Conservation (phyloP, 805 yeast genomes). For the Isabelozyma rhagii region DNA sequence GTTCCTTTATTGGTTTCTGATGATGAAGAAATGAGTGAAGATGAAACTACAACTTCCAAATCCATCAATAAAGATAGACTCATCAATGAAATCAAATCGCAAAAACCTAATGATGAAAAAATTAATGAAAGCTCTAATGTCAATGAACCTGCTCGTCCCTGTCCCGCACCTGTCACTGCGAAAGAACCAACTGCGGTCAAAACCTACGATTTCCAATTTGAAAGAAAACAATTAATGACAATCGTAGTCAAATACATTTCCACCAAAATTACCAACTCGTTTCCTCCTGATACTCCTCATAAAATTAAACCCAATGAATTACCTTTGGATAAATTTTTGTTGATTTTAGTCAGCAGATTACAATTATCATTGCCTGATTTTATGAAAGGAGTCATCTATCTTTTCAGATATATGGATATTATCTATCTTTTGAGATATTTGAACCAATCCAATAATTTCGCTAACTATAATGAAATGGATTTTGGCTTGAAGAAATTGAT, state of each 20-base stretch:
- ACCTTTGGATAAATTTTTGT: conserved; percentile 38
- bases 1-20: conserved; percentile 33
- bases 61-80: conserved; percentile 8
- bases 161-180: no score
- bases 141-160: not conserved
- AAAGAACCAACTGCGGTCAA: not conserved
- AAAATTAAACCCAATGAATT: conserved; percentile 20
- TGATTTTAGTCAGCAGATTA: conserved; percentile 36
- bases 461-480: conserved; percentile 43
- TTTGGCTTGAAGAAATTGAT: conserved; percentile 39
- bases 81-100: conserved; percentile 1
- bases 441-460: conserved; percentile 43
- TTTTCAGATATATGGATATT: conserved; percentile 46
- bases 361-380: conserved; percentile 32
- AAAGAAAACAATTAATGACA: conserved; percentile 38
- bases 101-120: not conserved
- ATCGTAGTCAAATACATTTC: conserved; percentile 41
- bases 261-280: conserved; percentile 40
- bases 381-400: conserved; percentile 39
- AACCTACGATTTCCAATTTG: conserved; percentile 15
- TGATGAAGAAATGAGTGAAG: conserved; percentile 25
- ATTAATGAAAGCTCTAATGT: not conserved
- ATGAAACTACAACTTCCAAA: conserved; percentile 11
- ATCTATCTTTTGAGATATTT: conserved; percentile 42
- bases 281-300: conserved; percentile 37